Base-by-base conservation (phyloP, 2,329 filamentous ascomycete species). In the Arthroderma sp. region DNA sequence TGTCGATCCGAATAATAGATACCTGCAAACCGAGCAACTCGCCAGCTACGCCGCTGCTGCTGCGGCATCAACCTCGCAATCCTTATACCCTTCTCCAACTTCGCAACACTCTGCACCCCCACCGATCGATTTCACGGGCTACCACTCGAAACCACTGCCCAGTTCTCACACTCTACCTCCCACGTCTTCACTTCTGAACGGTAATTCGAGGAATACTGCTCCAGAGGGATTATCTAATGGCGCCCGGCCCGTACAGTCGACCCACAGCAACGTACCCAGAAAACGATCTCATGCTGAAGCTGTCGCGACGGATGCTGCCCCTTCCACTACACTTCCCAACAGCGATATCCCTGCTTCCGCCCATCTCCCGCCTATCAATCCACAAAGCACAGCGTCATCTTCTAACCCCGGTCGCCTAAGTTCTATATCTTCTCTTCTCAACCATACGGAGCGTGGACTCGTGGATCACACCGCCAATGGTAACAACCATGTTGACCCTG, bases 381-480 rank as follows among this genome's bases (percentile, higher is more conserved):
- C 46, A 36, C 31, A 40, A 1, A 30, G 39, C 10, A 8, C 46
- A 8, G 22, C 47, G 8, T 57, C 57, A 4, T 52, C 50, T 28
- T 52, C 58, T 28, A 58, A 61, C n/a, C 75, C 36, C 73, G 82
- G 57, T 27, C 77, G 83, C 9, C 64, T 86, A 3, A 84, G 80
- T 11, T 85, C 81, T 3, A 87, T 87, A 49, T 83, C 80, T 51
- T 83, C 82, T 4, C 81, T 87, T 38, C 65, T 88, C 8, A 87
- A 86, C 50, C 78, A 78, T 31, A 57, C 41, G 44, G 51, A 32
- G 55, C 55, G 5, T 49, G 48, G 34, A n/a, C 44, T 46, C 39
- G 36, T 45, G 27, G 58, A 61, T n/a, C 15, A 22, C 15, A 22
- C 15, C 15, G 3, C 15, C 15, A 22, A 22, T 22, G 15, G 15